phyloP scores from a whole-genome alignment of 73 alveolate genomes.

The Durusdinium trenchii region DNA sequence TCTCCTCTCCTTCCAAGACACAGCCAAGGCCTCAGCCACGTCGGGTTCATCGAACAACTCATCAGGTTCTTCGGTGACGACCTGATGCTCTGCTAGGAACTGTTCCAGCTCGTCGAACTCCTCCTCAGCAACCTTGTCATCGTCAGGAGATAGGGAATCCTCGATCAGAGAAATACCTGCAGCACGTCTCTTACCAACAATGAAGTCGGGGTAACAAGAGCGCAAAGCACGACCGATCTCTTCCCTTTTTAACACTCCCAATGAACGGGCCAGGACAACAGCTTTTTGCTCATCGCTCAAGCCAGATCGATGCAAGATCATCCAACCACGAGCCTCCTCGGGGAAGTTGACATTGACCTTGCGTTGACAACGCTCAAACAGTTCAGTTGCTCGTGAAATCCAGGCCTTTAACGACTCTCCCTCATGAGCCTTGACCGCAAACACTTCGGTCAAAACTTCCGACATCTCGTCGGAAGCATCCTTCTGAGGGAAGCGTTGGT shows the following conservation, averaged over 20 bases:
- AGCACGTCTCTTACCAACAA: not conserved
- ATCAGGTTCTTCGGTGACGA: too few relatives aligned
- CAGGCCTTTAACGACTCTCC: not conserved
- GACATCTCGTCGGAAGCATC: not conserved
- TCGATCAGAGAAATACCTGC: not conserved
- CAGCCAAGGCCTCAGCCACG: not conserved
- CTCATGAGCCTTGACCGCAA: not conserved
- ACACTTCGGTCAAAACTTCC: not conserved
- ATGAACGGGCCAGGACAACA: not conserved
- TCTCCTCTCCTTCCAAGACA: not conserved
- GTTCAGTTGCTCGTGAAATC: not conserved
- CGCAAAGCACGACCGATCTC: not conserved
- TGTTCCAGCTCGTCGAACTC: not conserved
- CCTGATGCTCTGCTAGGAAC: not conserved
- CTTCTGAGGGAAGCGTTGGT: not conserved
- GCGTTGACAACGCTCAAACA: not conserved
- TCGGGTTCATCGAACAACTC: not conserved
- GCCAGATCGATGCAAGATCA: not conserved
- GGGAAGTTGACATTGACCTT: not conserved
- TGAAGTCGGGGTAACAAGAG: not conserved
- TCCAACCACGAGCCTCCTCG: not conserved
- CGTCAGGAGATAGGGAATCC: not conserved
- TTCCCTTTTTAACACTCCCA: not conserved
- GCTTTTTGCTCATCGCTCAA: not conserved
- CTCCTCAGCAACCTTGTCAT: not conserved